Percentiles rank a stretch among this genome's conserved stretches.
Conservation (phyloP, 1,284 basidiomycete species). For the Ceratobasidium papillatum region DNA sequence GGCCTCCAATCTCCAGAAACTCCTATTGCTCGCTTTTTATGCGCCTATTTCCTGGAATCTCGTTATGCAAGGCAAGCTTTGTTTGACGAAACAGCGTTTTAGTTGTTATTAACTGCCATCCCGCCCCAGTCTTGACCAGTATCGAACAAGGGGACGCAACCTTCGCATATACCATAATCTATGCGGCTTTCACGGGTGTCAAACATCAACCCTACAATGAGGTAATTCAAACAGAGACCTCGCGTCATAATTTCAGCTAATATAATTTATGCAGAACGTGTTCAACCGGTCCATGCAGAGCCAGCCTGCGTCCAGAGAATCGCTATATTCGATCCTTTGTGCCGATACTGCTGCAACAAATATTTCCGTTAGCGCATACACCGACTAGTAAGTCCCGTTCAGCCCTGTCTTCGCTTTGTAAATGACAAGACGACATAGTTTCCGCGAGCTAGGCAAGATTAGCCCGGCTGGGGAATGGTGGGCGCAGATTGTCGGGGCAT, state of each 20-base stretch:
- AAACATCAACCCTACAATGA: neutral
- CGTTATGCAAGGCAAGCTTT: neutral
- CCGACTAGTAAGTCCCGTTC: slow-evolving; percentile 9
- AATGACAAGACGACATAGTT: neutral
- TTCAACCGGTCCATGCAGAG: slow-evolving; percentile 2
- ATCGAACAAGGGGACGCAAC: slow-evolving; percentile 2
- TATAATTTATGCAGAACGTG: slow-evolving; percentile 1
- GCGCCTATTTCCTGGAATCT: neutral
- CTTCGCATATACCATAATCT: neutral
- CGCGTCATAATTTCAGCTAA: neutral
- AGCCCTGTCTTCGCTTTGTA: neutral
- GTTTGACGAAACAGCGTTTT: neutral
- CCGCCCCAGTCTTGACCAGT: neutral
- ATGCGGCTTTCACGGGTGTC: neutral
- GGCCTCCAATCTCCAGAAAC: slow-evolving; percentile 29
- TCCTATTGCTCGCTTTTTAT: slow-evolving; percentile 43
- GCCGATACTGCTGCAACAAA: slow-evolving; percentile 42
- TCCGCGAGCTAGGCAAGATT: slow-evolving; percentile 39
- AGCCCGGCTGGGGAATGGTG: slow-evolving; percentile 41
- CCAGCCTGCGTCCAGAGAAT: neutral
- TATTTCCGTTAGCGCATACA: neutral
- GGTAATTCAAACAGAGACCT: neutral
- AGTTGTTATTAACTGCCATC: slow-evolving; percentile 8
- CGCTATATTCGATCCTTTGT: slow-evolving; percentile 43
- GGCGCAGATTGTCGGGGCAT: slow-evolving; percentile 35